Evolutionary conservation across 2,329 filamentous ascomycete genomes (phyloP), one percentile per base, ranked within the genome.

Genomic region (Cladobotryum mycophilum): DNA sequence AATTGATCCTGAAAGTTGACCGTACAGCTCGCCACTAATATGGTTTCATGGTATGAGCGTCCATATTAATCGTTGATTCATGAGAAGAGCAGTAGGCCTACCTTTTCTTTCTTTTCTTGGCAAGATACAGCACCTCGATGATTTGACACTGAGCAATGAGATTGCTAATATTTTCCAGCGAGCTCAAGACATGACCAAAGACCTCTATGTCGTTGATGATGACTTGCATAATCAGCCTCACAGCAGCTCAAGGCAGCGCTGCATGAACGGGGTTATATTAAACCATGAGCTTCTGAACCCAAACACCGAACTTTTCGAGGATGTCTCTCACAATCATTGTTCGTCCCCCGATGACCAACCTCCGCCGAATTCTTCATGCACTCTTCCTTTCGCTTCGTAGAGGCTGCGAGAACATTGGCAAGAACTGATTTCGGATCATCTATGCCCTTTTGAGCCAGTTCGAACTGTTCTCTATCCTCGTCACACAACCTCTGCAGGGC

Each of bases 181-280:
- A 47, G 20, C n/a, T 47, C 6, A 47, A 13, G 45, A 47, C 45
- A 38, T 47, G 35, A 13, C 45, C 45, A n/a, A 47, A 47, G 9
- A 33, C n/a, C 36, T 47, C 45, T 5, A 47, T 25, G 14, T 47
- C 45, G 15, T 47, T 47, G 15, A 17, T 13, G 20, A 18, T 47
- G 45, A 37, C 36, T 17, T 47, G 45, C 35, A 47, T 47, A 2
- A 51, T 34, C 3, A 49, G 41, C 20, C 38, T 50, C 12, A 56
- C 41, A 37, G 54, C 49, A 12, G 54, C 52, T 52, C 54, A 56
- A n/a, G 52, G 54, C 12, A 56, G 45, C 11, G 45, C 52, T 5
- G 35, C 38, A 48, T 56, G 53, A 3, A 51, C 34, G 9, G 53
- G 47, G 15, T 55, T 51, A 45, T 46, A 34, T 22, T 48, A 22